Evolutionary conservation across 148 eudicot genomes (phyloP).

Genomic region (Rhododendron simsii): DNA sequence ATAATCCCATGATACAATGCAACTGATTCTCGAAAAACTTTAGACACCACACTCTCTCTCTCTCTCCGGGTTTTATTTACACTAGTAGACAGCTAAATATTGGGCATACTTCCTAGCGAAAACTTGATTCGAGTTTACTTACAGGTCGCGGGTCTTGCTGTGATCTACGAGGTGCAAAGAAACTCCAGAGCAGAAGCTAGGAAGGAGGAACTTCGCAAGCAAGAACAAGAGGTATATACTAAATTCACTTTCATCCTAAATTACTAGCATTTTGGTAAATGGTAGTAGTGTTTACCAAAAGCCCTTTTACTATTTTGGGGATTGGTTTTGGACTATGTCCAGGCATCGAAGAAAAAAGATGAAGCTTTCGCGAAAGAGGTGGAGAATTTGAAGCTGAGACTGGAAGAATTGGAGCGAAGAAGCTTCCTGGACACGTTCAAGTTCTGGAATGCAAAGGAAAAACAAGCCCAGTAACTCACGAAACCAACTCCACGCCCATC

Average conservation of each 20-base stretch:
- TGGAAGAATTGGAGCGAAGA: not conserved
- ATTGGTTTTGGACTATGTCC: not conserved
- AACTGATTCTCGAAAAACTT: not conserved
- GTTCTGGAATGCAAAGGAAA: not conserved
- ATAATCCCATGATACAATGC: not conserved
- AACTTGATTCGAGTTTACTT: not conserved
- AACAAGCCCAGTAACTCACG: not conserved
- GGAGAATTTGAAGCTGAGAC: not conserved
- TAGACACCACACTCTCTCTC: no score
- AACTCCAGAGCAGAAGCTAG: slow-evolving; percentile 78
- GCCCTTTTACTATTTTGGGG: not conserved
- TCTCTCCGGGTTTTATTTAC: not conserved
- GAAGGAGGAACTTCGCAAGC: slow-evolving; percentile 68
- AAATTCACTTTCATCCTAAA: not conserved
- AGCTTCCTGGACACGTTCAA: not conserved
- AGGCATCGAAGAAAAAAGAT: not conserved
- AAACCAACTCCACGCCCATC: not conserved
- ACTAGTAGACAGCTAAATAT: not conserved
- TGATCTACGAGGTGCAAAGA: slow-evolving; percentile 84
- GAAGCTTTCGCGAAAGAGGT: not conserved
- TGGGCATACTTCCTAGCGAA: not conserved
- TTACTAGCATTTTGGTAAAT: not conserved
- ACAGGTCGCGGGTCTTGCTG: slow-evolving; percentile 80
- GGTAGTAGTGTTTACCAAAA: not conserved
- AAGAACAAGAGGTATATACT: slow-evolving; percentile 66